Evolutionary conservation across 768 basidiomycete genomes (phyloP).

Genomic region (Mycena haematopus): DNA sequence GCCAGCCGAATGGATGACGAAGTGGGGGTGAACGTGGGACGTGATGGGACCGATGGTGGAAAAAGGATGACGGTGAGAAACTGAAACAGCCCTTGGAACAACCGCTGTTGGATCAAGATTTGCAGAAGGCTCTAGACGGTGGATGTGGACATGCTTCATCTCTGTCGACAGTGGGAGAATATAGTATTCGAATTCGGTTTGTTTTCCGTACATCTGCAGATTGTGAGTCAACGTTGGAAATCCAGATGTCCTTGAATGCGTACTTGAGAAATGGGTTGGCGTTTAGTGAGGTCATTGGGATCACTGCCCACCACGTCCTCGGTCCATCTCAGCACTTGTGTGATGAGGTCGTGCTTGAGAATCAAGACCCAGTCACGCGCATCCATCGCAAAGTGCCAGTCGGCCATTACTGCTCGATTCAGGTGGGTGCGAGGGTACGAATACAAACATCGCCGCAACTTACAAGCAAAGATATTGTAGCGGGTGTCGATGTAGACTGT

Average conservation of each 20-base stretch:
- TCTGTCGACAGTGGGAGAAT: not conserved
- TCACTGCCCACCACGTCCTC: not conserved
- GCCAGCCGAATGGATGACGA: slow-evolving; percentile 8
- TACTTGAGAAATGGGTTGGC: slow-evolving; percentile 9
- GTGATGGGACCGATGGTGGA: not conserved
- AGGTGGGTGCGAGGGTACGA: not conserved
- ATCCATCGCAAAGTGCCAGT: slow-evolving; percentile 10
- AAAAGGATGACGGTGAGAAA: slow-evolving; percentile 9
- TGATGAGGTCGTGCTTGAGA: not conserved
- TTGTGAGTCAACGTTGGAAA: not conserved
- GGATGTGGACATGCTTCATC: not conserved
- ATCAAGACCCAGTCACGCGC: not conserved
- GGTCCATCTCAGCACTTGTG: not conserved
- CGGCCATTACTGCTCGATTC: not conserved
- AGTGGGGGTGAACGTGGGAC: slow-evolving; percentile 11
- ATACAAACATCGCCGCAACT: not conserved
- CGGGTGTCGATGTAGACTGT: slow-evolving; percentile 9
- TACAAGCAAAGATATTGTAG: slow-evolving; percentile 1
- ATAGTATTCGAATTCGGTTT: not conserved
- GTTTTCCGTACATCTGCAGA: not conserved
- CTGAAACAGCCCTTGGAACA: no score
- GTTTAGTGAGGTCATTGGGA: not conserved
- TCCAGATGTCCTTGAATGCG: not conserved
- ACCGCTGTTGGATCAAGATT: not conserved
- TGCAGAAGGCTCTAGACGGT: not conserved